These are phyloP conservation scores for Fusarium sacchari DNA, from an alignment of 2,329 filamentous ascomycete species.

Conservation along the genomic window DNA sequence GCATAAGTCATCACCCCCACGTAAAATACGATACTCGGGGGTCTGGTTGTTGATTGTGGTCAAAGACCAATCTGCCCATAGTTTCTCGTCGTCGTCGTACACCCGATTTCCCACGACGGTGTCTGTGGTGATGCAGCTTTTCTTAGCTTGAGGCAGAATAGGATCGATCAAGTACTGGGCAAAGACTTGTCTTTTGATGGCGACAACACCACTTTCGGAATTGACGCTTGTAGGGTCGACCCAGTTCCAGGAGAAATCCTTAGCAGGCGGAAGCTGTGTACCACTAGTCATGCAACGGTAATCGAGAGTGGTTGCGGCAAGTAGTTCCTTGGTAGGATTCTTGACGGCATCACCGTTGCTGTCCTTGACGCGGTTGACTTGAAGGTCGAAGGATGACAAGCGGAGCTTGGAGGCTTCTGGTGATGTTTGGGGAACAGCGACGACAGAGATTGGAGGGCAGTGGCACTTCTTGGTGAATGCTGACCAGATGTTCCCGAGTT, in stretches of 20 bases:
- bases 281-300: background rate
- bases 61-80: background rate
- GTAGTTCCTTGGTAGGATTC: background rate
- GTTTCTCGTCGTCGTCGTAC: background rate
- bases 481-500: background rate
- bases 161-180: fast-evolving
- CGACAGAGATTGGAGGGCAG: background rate
- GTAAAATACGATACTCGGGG: fast-evolving
- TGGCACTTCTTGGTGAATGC: background rate
- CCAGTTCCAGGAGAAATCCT: background rate
- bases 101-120: background rate
- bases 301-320: background rate
- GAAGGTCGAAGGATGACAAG: background rate
- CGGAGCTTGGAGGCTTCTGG: background rate
- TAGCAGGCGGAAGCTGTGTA: background rate
- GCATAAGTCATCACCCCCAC: fast-evolving
- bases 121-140: background rate
- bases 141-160: fast-evolving
- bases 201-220: background rate
- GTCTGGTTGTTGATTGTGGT: background rate
- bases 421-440: background rate
- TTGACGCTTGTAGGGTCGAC: fast-evolving
- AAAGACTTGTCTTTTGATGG: background rate
- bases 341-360: background rate
- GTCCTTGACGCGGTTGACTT: background rate